Conservation (phyloP, 306 rosid species). For the Psophocarpus tetragonolobus region DNA sequence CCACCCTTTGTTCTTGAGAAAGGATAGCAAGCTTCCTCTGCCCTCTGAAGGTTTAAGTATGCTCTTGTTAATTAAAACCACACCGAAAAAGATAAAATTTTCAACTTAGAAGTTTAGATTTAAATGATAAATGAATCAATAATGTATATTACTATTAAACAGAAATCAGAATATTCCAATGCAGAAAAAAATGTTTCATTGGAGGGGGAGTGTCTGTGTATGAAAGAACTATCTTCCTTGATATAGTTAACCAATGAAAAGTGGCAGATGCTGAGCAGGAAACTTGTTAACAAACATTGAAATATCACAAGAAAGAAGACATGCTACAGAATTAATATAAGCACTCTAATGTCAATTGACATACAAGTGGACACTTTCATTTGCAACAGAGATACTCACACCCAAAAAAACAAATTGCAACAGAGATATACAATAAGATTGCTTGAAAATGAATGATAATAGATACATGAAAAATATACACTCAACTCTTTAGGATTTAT, state of each 20-base stretch:
- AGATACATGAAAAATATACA: constrained; percentile 8
- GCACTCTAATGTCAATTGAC: not conserved
- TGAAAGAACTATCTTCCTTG: not conserved
- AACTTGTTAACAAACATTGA: constrained; percentile 15
- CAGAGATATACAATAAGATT: constrained; percentile 1
- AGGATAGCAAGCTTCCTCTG: constrained; percentile 84
- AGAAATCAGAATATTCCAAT: constrained; percentile 13
- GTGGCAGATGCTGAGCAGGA: constrained; percentile 18
- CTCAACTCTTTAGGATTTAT: constrained; percentile 19
- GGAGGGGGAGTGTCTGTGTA: not conserved
- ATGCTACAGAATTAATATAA: not conserved
- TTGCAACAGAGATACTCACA: not conserved
- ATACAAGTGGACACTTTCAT: not conserved
- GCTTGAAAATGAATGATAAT: not conserved
- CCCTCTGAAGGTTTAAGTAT: constrained; percentile 72
- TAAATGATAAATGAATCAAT: constrained; percentile 22
- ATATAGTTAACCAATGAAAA: constrained; percentile 16
- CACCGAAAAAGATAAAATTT: constrained; percentile 14
- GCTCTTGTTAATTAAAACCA: constrained; percentile 33
- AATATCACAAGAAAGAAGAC: constrained; percentile 7
- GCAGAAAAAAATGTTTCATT: constrained; percentile 20
- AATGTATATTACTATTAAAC: not conserved
- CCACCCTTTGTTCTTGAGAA: constrained; percentile 89
- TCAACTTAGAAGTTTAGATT: constrained; percentile 19
- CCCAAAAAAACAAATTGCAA: too few species aligned